Conservation (phyloP, 164 flowering plant species). For the Magnolia changhungtana region DNA sequence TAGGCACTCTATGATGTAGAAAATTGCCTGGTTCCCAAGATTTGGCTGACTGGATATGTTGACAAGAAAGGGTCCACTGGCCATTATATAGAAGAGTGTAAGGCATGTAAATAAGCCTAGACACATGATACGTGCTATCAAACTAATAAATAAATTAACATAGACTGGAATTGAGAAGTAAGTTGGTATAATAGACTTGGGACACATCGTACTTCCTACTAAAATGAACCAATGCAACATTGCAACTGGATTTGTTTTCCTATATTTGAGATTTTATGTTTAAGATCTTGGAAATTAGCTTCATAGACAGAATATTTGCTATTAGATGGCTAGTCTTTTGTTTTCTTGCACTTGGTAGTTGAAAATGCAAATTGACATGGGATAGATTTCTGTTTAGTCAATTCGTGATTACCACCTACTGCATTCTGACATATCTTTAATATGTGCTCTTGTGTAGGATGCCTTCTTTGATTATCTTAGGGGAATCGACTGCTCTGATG, state of each 20-base stretch:
- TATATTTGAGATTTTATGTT: not conserved
- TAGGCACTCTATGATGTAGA: too few species aligned
- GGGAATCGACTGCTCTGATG: constrained; percentile 81
- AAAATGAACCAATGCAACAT: too few species aligned
- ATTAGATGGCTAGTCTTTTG: not conserved
- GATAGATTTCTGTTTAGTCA: not conserved
- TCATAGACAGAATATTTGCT: not conserved
- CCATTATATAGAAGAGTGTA: too few species aligned
- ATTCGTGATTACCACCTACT: not conserved
- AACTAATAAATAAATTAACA: too few species aligned
- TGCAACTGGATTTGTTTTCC: too few species aligned
- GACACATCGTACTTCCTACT: not conserved
- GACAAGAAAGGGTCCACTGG: too few species aligned
- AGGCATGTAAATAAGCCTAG: too few species aligned
- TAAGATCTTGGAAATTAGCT: not conserved
- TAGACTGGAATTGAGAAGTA: too few species aligned
- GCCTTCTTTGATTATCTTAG: constrained; percentile 84
- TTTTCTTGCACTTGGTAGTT: not conserved
- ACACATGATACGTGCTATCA: too few species aligned
- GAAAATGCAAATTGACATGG: not conserved
- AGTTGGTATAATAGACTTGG: too few species aligned
- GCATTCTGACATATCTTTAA: not conserved
- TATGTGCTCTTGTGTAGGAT: constrained; percentile 38
- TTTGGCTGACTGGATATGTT: too few species aligned
- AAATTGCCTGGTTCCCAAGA: too few species aligned